Base-by-base conservation (phyloP, 2,329 filamentous ascomycete genomes). In the Allantophomopsis cytisporea region DNA sequence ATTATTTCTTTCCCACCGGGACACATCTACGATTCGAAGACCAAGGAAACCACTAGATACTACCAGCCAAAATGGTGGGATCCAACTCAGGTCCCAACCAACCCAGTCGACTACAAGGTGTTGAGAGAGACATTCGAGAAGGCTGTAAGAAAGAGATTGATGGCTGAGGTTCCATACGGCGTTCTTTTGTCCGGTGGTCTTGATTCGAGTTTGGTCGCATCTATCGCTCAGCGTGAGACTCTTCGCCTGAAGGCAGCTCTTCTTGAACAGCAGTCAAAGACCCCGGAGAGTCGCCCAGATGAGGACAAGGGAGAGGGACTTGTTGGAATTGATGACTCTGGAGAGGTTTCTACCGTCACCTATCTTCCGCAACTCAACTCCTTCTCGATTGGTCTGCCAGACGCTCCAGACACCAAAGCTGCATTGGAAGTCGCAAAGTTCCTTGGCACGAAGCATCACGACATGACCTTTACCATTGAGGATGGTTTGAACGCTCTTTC, bases 131-230 rank as follows among this genome's bases (percentile, higher is more conserved):
- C 81, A 1, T 71, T 98, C 44, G 91, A 96, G 70, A 83, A 79
- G 62, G 79, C 91, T 10, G 91, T 98, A 41, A 78, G 89, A 56
- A 98, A 98, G 69, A 81, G 91, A 49, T 71, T 98, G 59, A 98
- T 98, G 91, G 91, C 91, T 16, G 91, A 98, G 64, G 91, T 98
- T 30, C 91, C 91, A 13, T 98, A 95, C 59, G 91, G 91, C 62
- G 91, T 98, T 16, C 67, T 98, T 43, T 71, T 98, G 37, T 98
- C 91, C 39, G 91, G 91, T 55, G 91, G 91, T 52, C 72, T 98
- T 38, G 91, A 98, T 63, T 98, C 91, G 36, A 94, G 86, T 60
- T 66, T 98, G 62, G 86, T 95, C 28, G 91, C 91, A 31, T 79
- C 91, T 2, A 96, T 98, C 58, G 89, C 91, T 15, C 89, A 96